Evolutionary conservation across 208 protist genomes (phyloP).

Genomic region (Angomonas ambiguus): DNA sequence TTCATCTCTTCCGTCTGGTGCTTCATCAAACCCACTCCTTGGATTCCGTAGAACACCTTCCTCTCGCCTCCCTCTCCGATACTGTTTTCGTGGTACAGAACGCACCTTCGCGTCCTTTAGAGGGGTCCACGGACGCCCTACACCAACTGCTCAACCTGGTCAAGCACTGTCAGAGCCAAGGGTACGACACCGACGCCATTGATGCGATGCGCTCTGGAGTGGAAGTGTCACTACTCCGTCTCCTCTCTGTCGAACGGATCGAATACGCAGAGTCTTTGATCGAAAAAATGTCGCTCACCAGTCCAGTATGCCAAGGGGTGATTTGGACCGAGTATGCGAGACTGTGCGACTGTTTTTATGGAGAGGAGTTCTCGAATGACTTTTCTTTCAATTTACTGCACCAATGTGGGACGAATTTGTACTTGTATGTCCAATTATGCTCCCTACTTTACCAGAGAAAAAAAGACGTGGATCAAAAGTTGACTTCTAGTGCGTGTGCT

Average conservation of each 20-base stretch:
- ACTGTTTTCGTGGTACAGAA: slow-evolving; percentile 11
- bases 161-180: slow-evolving; percentile 19
- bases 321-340: slow-evolving; percentile 50
- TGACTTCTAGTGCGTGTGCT: neutral
- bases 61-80: slow-evolving; percentile 67
- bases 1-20: slow-evolving; percentile 49
- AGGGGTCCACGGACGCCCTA: slow-evolving; percentile 27
- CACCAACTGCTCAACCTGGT: slow-evolving; percentile 38
- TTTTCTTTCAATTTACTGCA: slow-evolving; percentile 14
- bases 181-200: slow-evolving; percentile 26
- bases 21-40: slow-evolving; percentile 32
- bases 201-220: slow-evolving; percentile 9
- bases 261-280: slow-evolving; percentile 50
- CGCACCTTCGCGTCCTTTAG: slow-evolving; percentile 20
- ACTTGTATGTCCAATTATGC: neutral
- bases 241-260: slow-evolving; percentile 31
- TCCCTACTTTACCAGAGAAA: neutral
- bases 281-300: slow-evolving; percentile 31
- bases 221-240: slow-evolving; percentile 51
- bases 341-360: slow-evolving; percentile 29
- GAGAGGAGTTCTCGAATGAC: slow-evolving; percentile 1
- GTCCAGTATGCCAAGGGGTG: slow-evolving; percentile 19
- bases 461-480: neutral
- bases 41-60: slow-evolving; percentile 28
- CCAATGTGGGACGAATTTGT: neutral